Percentiles rank a stretch among this genome's conserved stretches.
Evolutionary conservation across 495 filamentous ascomycete genomes (phyloP).

Genomic region (Penicillium roqueforti): DNA sequence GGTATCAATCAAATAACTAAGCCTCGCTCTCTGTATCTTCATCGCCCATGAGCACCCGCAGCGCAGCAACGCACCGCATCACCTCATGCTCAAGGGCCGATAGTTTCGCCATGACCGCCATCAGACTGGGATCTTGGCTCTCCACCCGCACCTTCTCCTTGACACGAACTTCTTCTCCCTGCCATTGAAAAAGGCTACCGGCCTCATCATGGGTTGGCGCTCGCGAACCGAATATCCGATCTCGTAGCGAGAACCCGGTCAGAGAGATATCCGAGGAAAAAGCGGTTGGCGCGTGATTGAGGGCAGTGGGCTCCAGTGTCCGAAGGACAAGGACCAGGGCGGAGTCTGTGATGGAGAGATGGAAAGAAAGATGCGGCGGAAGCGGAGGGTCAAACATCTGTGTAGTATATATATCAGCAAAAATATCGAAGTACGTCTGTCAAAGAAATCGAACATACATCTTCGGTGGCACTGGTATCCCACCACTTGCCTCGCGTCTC

Average conservation of each 20-base stretch:
- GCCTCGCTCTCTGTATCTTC: constrained; percentile 41
- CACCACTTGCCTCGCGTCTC: constrained; percentile 53
- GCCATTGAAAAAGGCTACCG: constrained; percentile 63
- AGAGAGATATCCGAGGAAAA: constrained; percentile 52
- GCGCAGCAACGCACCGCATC: constrained; percentile 59
- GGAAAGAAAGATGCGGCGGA: constrained; percentile 61
- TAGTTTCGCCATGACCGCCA: constrained; percentile 85
- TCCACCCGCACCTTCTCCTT: constrained; percentile 88
- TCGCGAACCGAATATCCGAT: constrained; percentile 49
- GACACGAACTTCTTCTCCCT: constrained; percentile 73
- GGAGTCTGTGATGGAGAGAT: constrained; percentile 73
- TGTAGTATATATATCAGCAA: background rate
- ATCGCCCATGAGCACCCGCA: constrained; percentile 77
- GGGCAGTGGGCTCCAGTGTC: constrained; percentile 64
- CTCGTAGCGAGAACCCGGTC: constrained; percentile 55
- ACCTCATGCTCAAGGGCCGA: constrained; percentile 74
- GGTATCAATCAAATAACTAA: constrained; percentile 6
- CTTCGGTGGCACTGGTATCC: constrained; percentile 50
- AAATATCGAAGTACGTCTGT: background rate
- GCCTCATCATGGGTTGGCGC: constrained; percentile 77
- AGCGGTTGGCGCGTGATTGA: constrained; percentile 54
- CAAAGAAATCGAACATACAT: constrained; percentile 33
- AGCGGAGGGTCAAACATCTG: constrained; percentile 56
- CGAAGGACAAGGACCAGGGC: constrained; percentile 74
- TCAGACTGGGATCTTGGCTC: constrained; percentile 82